These are phyloP conservation scores for Pelargonium myrrhifolium DNA, from an alignment of 441 rosid genomes.

Conservation along the genomic window DNA sequence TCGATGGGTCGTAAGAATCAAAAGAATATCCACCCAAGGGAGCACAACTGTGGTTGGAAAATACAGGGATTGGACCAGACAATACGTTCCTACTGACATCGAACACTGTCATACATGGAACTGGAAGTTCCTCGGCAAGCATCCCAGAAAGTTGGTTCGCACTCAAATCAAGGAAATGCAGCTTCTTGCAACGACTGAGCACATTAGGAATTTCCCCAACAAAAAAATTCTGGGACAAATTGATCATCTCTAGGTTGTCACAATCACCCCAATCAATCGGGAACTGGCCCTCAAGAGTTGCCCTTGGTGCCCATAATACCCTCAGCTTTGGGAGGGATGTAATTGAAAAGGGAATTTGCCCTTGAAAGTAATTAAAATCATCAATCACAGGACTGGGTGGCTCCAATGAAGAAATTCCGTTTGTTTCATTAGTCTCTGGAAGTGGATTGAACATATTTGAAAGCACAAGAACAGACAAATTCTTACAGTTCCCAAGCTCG, in stretches of 20 bases:
- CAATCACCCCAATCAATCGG: conserved; percentile 17
- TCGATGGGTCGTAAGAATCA: conserved; percentile 28
- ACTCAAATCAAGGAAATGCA: conserved; percentile 25
- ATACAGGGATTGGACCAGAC: conserved; percentile 19
- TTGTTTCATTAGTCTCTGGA: conserved; percentile 18
- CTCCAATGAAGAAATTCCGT: conserved; percentile 22
- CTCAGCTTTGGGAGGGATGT: conserved; percentile 33
- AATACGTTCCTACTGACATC: conserved; percentile 22
- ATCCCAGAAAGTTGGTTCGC: conserved; percentile 20
- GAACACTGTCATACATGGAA: conserved; percentile 26
- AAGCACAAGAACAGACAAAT: conserved; percentile 47
- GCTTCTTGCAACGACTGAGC: conserved; percentile 16
- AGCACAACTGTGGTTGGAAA: conserved; percentile 7
- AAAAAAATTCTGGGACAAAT: conserved; percentile 19
- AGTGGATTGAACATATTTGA: conserved; percentile 36
- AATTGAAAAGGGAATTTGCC: conserved; percentile 36
- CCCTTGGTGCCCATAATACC: conserved; percentile 24
- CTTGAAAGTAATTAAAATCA: conserved; percentile 48
- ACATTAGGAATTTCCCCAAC: conserved; percentile 16
- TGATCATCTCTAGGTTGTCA: conserved; percentile 20
- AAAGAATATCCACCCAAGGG: conserved; percentile 38
- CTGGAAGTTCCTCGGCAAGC: conserved; percentile 16
- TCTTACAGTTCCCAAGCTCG: conserved; percentile 48
- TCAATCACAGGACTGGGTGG: conserved; percentile 23
- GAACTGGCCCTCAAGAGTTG: conserved; percentile 18